Conservation (phyloP, 176 grass and related monocot species). For the Saccharum spontaneum region DNA sequence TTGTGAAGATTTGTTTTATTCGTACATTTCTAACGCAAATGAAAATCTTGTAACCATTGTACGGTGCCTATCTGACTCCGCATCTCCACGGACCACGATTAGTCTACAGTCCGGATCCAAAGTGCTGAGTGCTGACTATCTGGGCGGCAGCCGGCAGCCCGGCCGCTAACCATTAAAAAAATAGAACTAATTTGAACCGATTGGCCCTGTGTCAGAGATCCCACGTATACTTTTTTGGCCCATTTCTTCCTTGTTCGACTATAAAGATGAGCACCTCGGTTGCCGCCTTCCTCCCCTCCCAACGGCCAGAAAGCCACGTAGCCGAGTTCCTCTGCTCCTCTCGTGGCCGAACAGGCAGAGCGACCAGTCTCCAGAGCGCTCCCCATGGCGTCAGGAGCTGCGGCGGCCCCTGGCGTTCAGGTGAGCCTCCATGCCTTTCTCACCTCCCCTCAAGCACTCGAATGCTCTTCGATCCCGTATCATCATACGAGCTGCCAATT, state of each 20-base stretch:
- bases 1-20: background rate
- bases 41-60: background rate
- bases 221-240: background rate
- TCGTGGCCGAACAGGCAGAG: background rate
- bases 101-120: background rate
- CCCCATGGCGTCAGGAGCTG: conserved; percentile 45
- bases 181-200: background rate
- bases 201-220: conserved; percentile 14
- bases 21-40: background rate
- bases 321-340: conserved; percentile 13
- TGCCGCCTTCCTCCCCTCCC: conserved; percentile 10
- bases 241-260: background rate
- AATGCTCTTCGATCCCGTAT: background rate
- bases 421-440: background rate
- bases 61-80: too few species aligned
- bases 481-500: background rate
- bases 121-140: background rate
- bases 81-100: too few species aligned
- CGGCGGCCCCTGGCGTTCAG: conserved; percentile 18
- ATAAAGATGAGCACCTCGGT: conserved; percentile 36
- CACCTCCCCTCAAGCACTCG: background rate
- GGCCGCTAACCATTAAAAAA: background rate
- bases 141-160: too few species aligned
- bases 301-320: background rate
- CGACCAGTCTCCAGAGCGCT: conserved; percentile 23